Base-by-base conservation (phyloP, 2,329 filamentous ascomycete species). In the Pseudocercospora vitis region DNA sequence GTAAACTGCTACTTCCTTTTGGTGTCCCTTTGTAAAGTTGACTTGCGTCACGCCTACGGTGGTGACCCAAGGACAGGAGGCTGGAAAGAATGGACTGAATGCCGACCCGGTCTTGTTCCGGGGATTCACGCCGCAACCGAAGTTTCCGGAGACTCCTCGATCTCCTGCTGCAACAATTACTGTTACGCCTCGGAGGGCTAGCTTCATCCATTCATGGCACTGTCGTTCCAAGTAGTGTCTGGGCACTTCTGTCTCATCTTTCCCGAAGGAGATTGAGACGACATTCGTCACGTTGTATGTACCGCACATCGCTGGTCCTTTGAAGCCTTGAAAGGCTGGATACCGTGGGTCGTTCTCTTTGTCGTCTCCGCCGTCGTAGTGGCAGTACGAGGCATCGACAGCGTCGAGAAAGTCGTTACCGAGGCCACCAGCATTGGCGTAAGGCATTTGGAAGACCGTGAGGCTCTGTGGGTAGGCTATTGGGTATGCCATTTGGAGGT, bases 151-250 rank as follows among this genome's bases (percentile, higher is more conserved):
- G 18, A 71, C 70, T 32, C 69, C 69, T 45, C 66, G 73, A 63
- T 81, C 78, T n/a, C 78, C 78, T 2, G 73, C 76, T 0, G 78
- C 76, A 59, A 77, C 79, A 28, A 82, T 53, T n/a, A 83, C 68
- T 1, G 76, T 75, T 8, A 80, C 72, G 16, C 56, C 53, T 74
- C 74, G 60, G 73, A 78, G 14, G 16, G 76, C 79, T 2, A 82
- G 74, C 69, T 83, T 82, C 74, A 81, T 75, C 65, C 78, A 82
- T 69, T 6, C 53, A 51, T 72, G 68, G 63, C 80, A 82, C 65
- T 83, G 80, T 3, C 80, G 71, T 46, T 71, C 60, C 55, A 77
- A 73, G 62, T 82, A 83, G 52, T 68, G 70, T 5, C 71, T 68
- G 1, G 77, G 74, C 6, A 78, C 67, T 47, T 76, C 58, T 18